Evolutionary conservation across 768 basidiomycete genomes (phyloP).

Genomic region (Tephrocybe sp.): DNA sequence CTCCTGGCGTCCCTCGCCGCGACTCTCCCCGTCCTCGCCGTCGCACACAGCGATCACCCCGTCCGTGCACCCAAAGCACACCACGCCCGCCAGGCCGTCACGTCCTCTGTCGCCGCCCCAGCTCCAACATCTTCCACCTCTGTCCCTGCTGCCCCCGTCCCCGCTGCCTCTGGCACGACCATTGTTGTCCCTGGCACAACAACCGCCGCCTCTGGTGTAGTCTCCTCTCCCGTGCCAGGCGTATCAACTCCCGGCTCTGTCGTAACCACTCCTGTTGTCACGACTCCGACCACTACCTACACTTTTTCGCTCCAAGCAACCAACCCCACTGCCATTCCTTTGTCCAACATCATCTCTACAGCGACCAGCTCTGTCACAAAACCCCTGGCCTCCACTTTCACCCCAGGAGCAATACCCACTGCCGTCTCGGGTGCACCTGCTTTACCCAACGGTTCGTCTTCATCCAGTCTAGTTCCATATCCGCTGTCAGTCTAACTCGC

Average conservation of each 20-base stretch:
- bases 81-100: conserved; percentile 17
- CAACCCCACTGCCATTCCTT: conserved; percentile 62
- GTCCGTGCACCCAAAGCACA: conserved; percentile 19
- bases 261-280: conserved; percentile 12
- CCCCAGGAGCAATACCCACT: conserved; percentile 50
- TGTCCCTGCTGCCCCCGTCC: conserved; percentile 6
- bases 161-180: conserved; percentile 8
- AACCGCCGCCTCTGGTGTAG: neutral
- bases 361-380: conserved; percentile 41
- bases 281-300: conserved; percentile 31
- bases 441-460: conserved; percentile 49
- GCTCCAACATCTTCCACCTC: conserved; percentile 10
- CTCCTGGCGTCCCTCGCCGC: conserved; percentile 28
- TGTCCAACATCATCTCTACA: conserved; percentile 45
- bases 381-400: conserved; percentile 43
- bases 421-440: conserved; percentile 54
- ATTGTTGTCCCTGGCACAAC: conserved; percentile 11
- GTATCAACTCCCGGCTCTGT: conserved; percentile 17
- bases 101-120: neutral
- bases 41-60: conserved; percentile 29
- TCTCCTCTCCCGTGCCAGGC: conserved; percentile 1
- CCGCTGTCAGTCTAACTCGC: neutral
- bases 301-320: conserved; percentile 45
- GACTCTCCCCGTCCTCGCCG: conserved; percentile 39
- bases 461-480: neutral